A percentile compares a stretch with the other conserved stretches of the same genome.
These are phyloP conservation scores for Amanita muscaria DNA, from an alignment of 768 basidiomycete species.

Conservation along the genomic window DNA sequence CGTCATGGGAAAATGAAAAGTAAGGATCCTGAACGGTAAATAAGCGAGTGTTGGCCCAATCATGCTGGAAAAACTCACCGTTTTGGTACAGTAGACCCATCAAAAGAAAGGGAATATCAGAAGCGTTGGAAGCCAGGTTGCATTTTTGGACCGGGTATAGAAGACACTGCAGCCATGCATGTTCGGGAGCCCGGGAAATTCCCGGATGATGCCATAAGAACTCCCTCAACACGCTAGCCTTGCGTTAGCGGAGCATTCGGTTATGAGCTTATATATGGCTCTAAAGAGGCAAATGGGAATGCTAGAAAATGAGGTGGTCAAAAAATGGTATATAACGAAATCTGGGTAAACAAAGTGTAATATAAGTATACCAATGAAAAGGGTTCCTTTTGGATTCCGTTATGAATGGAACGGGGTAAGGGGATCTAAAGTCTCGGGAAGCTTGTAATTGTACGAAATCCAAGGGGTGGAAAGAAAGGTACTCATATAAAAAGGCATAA, in stretches of 20 bases:
- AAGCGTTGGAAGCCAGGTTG: too few species aligned
- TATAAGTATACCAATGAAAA: slow-evolving; percentile 10
- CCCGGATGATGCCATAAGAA: too few species aligned
- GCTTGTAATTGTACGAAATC: not conserved
- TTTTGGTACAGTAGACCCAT: too few species aligned
- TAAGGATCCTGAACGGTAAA: too few species aligned
- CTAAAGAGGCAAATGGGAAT: slow-evolving; percentile 1
- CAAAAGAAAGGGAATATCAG: too few species aligned
- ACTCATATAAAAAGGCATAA: not conserved
- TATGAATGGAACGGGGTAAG: slow-evolving; percentile 4
- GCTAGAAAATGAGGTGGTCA: slow-evolving; percentile 1
- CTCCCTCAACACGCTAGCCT: too few species aligned
- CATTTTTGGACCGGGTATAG: too few species aligned
- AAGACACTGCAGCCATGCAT: too few species aligned
- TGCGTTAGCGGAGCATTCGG: slow-evolving; percentile 1
- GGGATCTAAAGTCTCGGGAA: not conserved
- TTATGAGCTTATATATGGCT: slow-evolving; percentile 3
- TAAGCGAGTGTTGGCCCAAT: too few species aligned
- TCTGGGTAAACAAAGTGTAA: slow-evolving; percentile 6
- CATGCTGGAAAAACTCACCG: too few species aligned
- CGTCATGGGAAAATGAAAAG: too few species aligned
- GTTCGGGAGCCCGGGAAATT: too few species aligned
- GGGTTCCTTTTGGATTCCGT: slow-evolving; percentile 10
- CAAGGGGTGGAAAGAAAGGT: not conserved
- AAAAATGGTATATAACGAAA: slow-evolving; percentile 7